Evolutionary conservation across 2,329 filamentous ascomycete genomes (phyloP), one percentile per base, ranked within the genome.

Genomic region (Diaporthe citriasiana): DNA sequence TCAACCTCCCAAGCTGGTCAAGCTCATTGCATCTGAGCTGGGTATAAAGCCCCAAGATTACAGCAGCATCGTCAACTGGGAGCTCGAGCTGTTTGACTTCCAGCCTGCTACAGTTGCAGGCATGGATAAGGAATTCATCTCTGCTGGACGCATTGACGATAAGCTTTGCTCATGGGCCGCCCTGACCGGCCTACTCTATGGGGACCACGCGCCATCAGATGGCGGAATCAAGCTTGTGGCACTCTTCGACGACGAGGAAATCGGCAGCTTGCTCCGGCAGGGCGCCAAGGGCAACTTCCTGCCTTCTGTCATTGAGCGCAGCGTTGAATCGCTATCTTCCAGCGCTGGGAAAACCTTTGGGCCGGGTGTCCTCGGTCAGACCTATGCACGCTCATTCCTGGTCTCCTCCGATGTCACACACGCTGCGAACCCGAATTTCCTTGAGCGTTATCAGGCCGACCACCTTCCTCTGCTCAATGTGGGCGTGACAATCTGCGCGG

Each of bases 161-260:
- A 98, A 98, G 87, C 92, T 99, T 60, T 98, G 97, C 88, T 97
- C 94, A 42, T 98, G 95, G 92, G 91, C 95, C 10, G 96, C 97
- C 10, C 88, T 98, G 70, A 92, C 95, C 82, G 95, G 91, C 4
- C 91, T 99, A 0, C 87, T 98, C 38, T 91, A 93, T 66, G 91
- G 92, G 25, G 86, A 90, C 17, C 84, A 88, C 51, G 86, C 83
- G 77, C 85, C 89, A 1, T 82, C 86, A 13, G 89, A 93, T 75
- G 89, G 92, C n/a, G 89, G 93, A 71, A 91, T 98, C 83, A 97
- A 97, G 84, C 88, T 98, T 72, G 94, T 97, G 47, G 95, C 93
- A n/a, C 92, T 98, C 79, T 98, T 98, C 80, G 97, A 98, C 81
- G 94, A 98, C 79, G 97, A 99, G 83, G 97, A 99, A 83, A 97